Evolutionary conservation across 2,329 filamentous ascomycete species (phyloP).

Genomic region (Cladosporium colombiae): DNA sequence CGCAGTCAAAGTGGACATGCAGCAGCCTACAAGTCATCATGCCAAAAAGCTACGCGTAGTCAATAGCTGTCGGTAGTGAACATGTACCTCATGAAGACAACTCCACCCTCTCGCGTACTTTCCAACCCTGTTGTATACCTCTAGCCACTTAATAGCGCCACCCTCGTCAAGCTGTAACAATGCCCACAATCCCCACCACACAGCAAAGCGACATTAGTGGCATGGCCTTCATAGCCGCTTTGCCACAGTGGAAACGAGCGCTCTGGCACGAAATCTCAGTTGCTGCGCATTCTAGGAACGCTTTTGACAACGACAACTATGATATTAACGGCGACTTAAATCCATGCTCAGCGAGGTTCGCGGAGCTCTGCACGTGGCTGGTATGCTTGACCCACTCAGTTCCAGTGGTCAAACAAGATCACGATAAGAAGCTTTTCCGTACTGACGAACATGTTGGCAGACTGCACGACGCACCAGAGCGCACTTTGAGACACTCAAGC

Average conservation of each 20-base stretch:
- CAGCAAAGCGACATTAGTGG: neutral
- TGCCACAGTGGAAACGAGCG: neutral
- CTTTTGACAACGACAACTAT: neutral
- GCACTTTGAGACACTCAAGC: neutral
- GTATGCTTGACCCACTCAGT: neutral
- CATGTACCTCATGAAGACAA: slow-evolving; percentile 3
- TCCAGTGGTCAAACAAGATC: neutral
- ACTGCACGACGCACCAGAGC: neutral
- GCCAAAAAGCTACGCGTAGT: neutral
- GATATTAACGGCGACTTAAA: slow-evolving; percentile 4
- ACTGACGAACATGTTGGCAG: slow-evolving; percentile 6
- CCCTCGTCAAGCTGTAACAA: neutral
- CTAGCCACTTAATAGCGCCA: neutral
- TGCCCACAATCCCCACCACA: neutral
- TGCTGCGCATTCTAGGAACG: neutral
- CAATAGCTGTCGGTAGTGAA: neutral
- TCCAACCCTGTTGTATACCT: neutral
- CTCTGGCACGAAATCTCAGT: slow-evolving; percentile 5
- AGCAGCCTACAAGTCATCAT: neutral
- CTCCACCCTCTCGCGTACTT: slow-evolving; percentile 3
- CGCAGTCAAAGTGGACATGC: neutral
- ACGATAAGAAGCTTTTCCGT: neutral
- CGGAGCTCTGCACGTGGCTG: slow-evolving; percentile 10
- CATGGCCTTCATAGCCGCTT: neutral
- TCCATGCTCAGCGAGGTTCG: neutral